Evolutionary conservation across 164 flowering plant species (phyloP), one percentile per base, ranked within the genome.

Genomic region (Warburgia ugandensis): DNA sequence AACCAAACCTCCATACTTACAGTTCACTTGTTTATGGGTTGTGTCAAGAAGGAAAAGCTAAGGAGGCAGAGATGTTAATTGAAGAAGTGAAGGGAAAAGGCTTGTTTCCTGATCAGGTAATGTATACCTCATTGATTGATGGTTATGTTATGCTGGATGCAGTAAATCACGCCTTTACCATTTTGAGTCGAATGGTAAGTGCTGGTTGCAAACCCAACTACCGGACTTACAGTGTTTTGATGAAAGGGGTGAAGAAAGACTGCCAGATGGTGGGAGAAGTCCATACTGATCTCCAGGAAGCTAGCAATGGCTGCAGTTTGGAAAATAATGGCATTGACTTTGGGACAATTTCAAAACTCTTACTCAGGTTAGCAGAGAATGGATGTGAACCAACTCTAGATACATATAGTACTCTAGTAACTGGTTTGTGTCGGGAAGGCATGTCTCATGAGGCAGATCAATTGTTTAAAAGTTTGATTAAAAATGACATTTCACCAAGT

Each of bases 201-300:
- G 48, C 42, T 6, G 82, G 79, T 38, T 78, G 78, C 62, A 51
- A 56, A 61, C 96, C 96, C 7, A 84, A 80, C 55, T 84, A 75
- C 54, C 73, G 79, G 47, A 87, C 94, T 29, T 81, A 54, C 45
- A 20, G 44, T 37, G 82, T 73, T 5, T 68, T 87, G 73, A 16
- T 84, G 27, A 87, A 82, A 67, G 94, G 87, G 29, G 48, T 87
- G 67, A 78, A 75, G 27, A 79, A 67, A 57, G 80, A 78, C 52
- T 29, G 45, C 20, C 65, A 60, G 23, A 31, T 65, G 49, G 46
- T 59, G 7, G 52, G 46, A 31, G 75, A 65, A 53, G 75, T 67
- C 39, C 58, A 56, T 65, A 72, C 59, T 16, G 65, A 39, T 45
- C 72, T 61, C 31, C 26, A 63, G 62, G 79, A 73, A 33, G 60